A percentile compares a stretch with the other conserved stretches of the same genome.
phyloP scores from a whole-genome alignment of 1,284 basidiomycete genomes.

The Moesziomyces antarcticus region DNA sequence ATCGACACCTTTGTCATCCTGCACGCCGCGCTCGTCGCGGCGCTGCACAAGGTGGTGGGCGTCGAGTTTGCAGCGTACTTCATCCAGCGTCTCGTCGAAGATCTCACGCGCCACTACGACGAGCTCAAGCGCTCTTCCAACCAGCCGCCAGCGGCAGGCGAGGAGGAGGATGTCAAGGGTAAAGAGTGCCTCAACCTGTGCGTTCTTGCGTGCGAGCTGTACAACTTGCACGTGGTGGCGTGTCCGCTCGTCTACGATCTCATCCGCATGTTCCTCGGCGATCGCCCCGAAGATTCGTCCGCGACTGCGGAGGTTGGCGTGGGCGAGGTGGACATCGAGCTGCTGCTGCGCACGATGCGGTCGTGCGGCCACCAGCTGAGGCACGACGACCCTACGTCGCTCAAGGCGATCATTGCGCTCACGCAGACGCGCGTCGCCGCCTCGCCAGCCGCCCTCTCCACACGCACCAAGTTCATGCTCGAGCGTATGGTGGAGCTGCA shows the following conservation, averaged over 20 bases:
- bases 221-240: slow-evolving; percentile 94
- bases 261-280: slow-evolving; percentile 80
- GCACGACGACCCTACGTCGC: slow-evolving; percentile 57
- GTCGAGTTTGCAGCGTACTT: slow-evolving; percentile 82
- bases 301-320: slow-evolving; percentile 2
- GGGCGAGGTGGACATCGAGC: slow-evolving; percentile 73
- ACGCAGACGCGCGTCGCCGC: slow-evolving; percentile 45
- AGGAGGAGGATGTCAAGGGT: slow-evolving; percentile 56
- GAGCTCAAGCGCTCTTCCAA: slow-evolving; percentile 2
- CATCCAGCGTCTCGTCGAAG: slow-evolving; percentile 50
- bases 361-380: slow-evolving; percentile 60
- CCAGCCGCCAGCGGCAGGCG: slow-evolving; percentile 26
- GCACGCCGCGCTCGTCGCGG: slow-evolving; percentile 86
- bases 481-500: slow-evolving; percentile 59
- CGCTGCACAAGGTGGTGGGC: slow-evolving; percentile 85
- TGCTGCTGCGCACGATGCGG: slow-evolving; percentile 84
- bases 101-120: slow-evolving; percentile 35
- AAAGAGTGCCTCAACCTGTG: slow-evolving; percentile 92
- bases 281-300: slow-evolving; percentile 2
- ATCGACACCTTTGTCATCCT: slow-evolving; percentile 88
- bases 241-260: slow-evolving; percentile 89
- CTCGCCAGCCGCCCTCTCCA: slow-evolving; percentile 24
- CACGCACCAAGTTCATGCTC: slow-evolving; percentile 65
- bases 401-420: slow-evolving; percentile 58
- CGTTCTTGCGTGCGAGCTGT: slow-evolving; percentile 87